Conservation (phyloP, 441 rosid species). For the Gossypium aridum region DNA sequence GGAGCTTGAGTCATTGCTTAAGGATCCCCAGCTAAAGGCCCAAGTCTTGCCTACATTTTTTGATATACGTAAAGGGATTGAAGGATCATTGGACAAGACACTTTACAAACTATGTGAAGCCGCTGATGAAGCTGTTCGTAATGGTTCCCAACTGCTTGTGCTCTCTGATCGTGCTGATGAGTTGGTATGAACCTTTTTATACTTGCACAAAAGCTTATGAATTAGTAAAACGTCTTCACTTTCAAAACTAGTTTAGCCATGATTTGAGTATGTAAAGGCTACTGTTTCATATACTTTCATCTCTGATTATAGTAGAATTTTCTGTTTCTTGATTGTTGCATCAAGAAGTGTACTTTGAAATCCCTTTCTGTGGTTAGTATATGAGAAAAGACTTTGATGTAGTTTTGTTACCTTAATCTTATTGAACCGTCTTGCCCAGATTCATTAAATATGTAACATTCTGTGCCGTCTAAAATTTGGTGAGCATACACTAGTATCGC, state of each 20-base stretch:
- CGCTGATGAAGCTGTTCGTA: slow-evolving; percentile 97
- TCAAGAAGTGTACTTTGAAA: neutral
- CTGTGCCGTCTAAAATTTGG: neutral
- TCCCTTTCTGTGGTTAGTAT: neutral
- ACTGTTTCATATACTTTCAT: neutral
- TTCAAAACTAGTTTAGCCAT: neutral
- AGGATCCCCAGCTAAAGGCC: slow-evolving; percentile 67
- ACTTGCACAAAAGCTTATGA: neutral
- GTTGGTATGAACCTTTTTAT: slow-evolving; percentile 39
- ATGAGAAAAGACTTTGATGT: neutral
- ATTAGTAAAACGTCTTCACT: neutral
- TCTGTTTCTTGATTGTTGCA: neutral
- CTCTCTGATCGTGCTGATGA: slow-evolving; percentile 82
- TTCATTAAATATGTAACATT: neutral
- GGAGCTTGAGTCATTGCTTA: slow-evolving; percentile 73
- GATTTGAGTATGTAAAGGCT: neutral
- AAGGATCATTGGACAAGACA: slow-evolving; percentile 78
- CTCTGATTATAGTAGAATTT: neutral
- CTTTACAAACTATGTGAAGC: slow-evolving; percentile 77
- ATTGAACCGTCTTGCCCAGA: neutral
- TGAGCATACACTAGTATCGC: neutral
- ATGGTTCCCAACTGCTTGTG: slow-evolving; percentile 91
- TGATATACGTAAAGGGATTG: slow-evolving; percentile 88
- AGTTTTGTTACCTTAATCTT: neutral
- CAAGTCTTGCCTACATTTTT: slow-evolving; percentile 66